These are phyloP conservation scores for Scenedesmus sp. DNA, from an alignment of 163 green algal species.

Conservation along the genomic window DNA sequence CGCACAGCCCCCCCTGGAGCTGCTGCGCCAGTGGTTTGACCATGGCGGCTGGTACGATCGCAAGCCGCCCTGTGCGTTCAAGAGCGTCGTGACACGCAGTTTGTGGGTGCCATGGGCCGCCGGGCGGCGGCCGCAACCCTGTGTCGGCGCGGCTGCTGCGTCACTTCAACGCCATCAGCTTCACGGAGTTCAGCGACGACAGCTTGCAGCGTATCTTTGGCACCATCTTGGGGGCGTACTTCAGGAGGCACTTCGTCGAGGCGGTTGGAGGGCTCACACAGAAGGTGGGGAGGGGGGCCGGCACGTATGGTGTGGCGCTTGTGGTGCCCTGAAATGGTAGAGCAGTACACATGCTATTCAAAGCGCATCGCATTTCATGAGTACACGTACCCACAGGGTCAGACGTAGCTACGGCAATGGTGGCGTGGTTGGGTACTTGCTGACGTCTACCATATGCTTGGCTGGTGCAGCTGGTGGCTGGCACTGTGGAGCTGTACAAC, in stretches of 20 bases:
- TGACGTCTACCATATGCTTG: not conserved
- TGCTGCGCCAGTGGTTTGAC: slow-evolving; percentile 90
- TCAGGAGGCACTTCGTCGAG: slow-evolving; percentile 63
- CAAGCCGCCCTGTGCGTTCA: slow-evolving; percentile 41
- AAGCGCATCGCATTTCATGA: too few species aligned
- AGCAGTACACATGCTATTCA: too few species aligned
- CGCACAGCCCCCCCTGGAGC: slow-evolving; percentile 86
- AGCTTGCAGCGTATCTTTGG: slow-evolving; percentile 85
- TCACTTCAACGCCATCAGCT: slow-evolving; percentile 80
- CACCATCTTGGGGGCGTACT: slow-evolving; percentile 82
- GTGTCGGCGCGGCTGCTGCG: slow-evolving; percentile 84
- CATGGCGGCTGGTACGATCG: slow-evolving; percentile 81
- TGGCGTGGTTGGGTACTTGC: too few species aligned
- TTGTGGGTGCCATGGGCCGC: slow-evolving; percentile 81
- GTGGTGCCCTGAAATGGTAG: too few species aligned
- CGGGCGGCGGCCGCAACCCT: slow-evolving; percentile 89
- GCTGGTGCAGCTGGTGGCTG: slow-evolving; percentile 62
- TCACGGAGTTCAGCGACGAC: slow-evolving; percentile 69
- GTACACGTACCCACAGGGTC: too few species aligned
- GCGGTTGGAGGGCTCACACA: slow-evolving; percentile 15
- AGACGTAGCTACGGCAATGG: not conserved
- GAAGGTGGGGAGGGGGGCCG: not conserved
- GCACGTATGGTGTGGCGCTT: too few species aligned
- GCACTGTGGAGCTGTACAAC: slow-evolving; percentile 83
- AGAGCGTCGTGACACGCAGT: slow-evolving; percentile 80